phyloP scores from a whole-genome alignment of 352 stramenopile genomes.

The Phytophthora melonis region DNA sequence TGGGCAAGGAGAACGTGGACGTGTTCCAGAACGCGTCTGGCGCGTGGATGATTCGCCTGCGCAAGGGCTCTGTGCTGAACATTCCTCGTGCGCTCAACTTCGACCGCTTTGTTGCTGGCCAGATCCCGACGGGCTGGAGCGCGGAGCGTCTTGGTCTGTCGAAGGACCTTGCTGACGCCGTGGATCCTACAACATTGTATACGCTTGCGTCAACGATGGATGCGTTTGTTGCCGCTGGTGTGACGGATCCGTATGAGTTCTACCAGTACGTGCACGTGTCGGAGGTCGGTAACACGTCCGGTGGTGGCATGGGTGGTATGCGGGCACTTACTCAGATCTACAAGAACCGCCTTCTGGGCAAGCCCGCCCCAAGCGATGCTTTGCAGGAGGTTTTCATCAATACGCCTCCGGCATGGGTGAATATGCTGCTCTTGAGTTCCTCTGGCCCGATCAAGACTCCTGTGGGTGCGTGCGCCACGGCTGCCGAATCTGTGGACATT shows the following conservation, averaged over 20 bases:
- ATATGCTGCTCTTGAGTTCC: constrained; percentile 90
- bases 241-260: constrained; percentile 86
- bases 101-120: constrained; percentile 87
- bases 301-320: constrained; percentile 87
- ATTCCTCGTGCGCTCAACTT: constrained; percentile 85
- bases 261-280: constrained; percentile 93
- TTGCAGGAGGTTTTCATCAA: constrained; percentile 92
- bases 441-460: constrained; percentile 91
- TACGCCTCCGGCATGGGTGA: constrained; percentile 89
- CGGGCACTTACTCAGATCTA: constrained; percentile 83
- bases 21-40: constrained; percentile 76
- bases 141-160: constrained; percentile 82
- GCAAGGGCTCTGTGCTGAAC: constrained; percentile 84
- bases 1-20: constrained; percentile 87
- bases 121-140: constrained; percentile 91
- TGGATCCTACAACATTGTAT: constrained; percentile 87
- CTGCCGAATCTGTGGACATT: constrained; percentile 89
- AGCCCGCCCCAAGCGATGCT: constrained; percentile 79
- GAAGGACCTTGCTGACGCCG: constrained; percentile 80
- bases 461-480: constrained; percentile 87
- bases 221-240: constrained; percentile 55
- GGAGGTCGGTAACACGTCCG: constrained; percentile 87
- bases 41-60: constrained; percentile 86
- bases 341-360: constrained; percentile 70
- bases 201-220: constrained; percentile 83